phyloP scores from a whole-genome alignment of 139 green algal genomes.

The Desmodesmus armatus region DNA sequence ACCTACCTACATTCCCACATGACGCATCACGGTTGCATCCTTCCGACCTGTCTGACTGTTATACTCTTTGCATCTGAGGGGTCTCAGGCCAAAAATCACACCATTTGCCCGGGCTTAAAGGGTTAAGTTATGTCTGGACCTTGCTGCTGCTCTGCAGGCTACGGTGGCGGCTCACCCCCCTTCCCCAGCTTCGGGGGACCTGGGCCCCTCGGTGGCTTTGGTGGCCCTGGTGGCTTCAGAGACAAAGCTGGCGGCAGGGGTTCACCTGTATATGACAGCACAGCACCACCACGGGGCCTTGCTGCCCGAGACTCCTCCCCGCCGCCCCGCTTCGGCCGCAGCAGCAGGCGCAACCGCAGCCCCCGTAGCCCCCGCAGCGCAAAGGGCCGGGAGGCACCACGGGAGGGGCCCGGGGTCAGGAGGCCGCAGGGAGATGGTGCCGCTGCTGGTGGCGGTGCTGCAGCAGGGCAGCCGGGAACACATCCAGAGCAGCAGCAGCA shows the following conservation, averaged over 20 bases:
- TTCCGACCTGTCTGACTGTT: too few species aligned
- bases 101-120: too few species aligned
- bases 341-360: neutral
- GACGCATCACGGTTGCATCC: too few species aligned
- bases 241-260: slow-evolving; percentile 3
- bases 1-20: too few species aligned
- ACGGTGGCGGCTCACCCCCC: too few species aligned
- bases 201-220: neutral
- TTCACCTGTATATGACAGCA: slow-evolving; percentile 29
- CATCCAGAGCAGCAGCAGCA: slow-evolving; percentile 24
- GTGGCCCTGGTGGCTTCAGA: neutral
- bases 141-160: too few species aligned
- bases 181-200: neutral
- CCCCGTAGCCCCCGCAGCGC: too few species aligned
- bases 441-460: neutral
- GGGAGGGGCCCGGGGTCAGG: too few species aligned
- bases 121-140: too few species aligned
- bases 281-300: slow-evolving; percentile 1
- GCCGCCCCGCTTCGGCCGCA: neutral
- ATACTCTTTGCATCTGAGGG: too few species aligned
- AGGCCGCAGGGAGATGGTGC: neutral
- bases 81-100: too few species aligned
- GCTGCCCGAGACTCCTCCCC: slow-evolving; percentile 1
- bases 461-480: neutral
- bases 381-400: neutral